A percentile compares a stretch with the other conserved stretches of the same genome.
phyloP scores from a whole-genome alignment of 306 rosid genomes.

The Neltuma alba region DNA sequence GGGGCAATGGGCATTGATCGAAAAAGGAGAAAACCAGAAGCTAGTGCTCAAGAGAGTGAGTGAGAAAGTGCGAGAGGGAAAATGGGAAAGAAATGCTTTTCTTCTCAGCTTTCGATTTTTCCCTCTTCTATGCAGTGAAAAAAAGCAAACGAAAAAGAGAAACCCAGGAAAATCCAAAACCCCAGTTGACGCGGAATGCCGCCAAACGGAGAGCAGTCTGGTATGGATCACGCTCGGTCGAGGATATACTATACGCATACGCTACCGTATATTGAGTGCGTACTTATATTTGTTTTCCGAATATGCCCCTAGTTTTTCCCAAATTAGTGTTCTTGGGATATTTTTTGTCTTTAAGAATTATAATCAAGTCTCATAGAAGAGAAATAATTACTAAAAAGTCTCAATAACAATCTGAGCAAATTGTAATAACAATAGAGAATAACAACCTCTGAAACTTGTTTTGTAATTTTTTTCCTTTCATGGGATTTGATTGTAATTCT shows the following conservation, averaged over 20 bases:
- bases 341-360: too few relatives aligned
- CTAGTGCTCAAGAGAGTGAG: constrained; percentile 14
- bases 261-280: constrained; percentile 13
- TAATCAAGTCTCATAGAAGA: too few relatives aligned
- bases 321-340: neutral
- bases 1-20: constrained; percentile 22
- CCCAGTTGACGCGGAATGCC: constrained; percentile 56
- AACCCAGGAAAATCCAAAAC: constrained; percentile 42
- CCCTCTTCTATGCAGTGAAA: neutral
- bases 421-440: too few relatives aligned
- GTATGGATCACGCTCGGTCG: neutral
- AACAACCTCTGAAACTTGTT: too few relatives aligned
- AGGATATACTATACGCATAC: neutral
- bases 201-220: constrained; percentile 21
- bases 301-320: neutral
- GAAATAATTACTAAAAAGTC: too few relatives aligned
- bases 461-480: too few relatives aligned
- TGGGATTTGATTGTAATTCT: too few relatives aligned
- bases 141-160: constrained; percentile 14
- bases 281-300: neutral
- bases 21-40: constrained; percentile 12
- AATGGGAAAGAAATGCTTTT: constrained; percentile 15
- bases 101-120: constrained; percentile 20
- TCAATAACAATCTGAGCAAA: too few relatives aligned
- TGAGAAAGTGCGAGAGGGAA: neutral